Base-by-base conservation (phyloP, 2,329 filamentous ascomycete species). In the Fusarium sp. region DNA sequence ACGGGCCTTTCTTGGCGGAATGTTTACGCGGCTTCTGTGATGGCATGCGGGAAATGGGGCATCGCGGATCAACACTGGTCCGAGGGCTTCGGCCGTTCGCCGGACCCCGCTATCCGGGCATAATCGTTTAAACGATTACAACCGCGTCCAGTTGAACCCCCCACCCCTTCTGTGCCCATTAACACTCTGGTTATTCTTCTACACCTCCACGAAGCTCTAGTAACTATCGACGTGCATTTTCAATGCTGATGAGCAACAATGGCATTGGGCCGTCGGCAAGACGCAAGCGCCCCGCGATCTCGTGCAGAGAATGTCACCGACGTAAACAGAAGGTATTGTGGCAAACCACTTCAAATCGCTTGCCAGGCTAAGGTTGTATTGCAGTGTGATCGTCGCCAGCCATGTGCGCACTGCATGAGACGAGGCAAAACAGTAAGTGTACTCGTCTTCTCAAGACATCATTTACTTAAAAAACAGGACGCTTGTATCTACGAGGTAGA, bases 61-160 rank as follows among this genome's bases (percentile, higher is more conserved):
- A 41, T 7, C 18, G 16, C 43, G 54, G 54, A 57, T 48, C 31
- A 57, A n/a, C 12, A 50, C 13, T 48, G 54, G 41, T 50, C 54
- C 43, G 31, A 34, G 11, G 8, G 44, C 54, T 58, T 58, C 54
- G 54, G 54, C 44, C 50, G 18, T 50, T 50, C 43, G 34, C 36
- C 54, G 54, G 44, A 58, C 34, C 54, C 43, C 54, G 54, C 13
- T 58, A 50, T 27, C 39, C 53, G 39, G 40, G 30, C 53, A 56
- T 56, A 46, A n/a, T 47, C 18, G 40, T 37, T 34, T 55, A 34
- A 18, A 57, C 44, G 54, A 57, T 27, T 57, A 57, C 54, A 57
- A 57, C 54, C 54, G 54, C 16, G 31, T 57, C n/a, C n/a, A n/a
- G n/a, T n/a, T n/a, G n/a, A n/a, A n/a, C n/a, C n/a, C n/a, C n/a